Evolutionary conservation across 2,329 filamentous ascomycete genomes (phyloP).

Genomic region (Cladosporium sp.): DNA sequence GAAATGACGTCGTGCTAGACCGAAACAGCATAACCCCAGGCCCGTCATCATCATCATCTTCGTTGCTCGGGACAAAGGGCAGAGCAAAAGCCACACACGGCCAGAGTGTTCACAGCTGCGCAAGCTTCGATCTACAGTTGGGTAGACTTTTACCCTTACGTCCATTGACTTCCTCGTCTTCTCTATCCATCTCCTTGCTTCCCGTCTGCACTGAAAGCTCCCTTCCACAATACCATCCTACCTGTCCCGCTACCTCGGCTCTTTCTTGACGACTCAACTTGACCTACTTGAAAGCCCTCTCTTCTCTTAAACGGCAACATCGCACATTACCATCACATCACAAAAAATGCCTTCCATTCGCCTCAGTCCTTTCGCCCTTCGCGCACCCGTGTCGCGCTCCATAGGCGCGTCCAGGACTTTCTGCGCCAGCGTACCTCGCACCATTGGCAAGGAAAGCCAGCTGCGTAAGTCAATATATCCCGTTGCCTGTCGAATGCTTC

Average conservation of each 20-base stretch:
- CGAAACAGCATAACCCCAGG: not conserved
- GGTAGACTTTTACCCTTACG: conserved; percentile 9
- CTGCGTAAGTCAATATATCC: conserved; percentile 40
- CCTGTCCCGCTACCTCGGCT: not conserved
- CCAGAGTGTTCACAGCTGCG: not conserved
- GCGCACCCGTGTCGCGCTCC: conserved; percentile 27
- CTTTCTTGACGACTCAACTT: not conserved
- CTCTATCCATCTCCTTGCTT: conserved; percentile 5
- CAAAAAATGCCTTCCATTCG: conserved; percentile 21
- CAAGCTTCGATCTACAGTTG: conserved; percentile 9
- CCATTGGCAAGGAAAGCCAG: conserved; percentile 42
- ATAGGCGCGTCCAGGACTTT: conserved; percentile 33
- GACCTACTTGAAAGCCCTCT: not conserved
- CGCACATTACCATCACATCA: not conserved
- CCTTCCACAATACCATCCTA: not conserved
- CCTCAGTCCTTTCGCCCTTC: conserved; percentile 28
- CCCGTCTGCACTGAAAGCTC: conserved; percentile 12
- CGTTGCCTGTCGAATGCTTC: too few relatives aligned
- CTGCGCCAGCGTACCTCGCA: conserved; percentile 39
- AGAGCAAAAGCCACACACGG: not conserved
- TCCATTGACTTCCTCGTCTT: conserved; percentile 10
- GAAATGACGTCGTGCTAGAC: conserved; percentile 1
- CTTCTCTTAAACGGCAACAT: not conserved
- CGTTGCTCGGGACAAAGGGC: not conserved
- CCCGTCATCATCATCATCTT: not conserved